Evolutionary conservation across 2,329 filamentous ascomycete genomes (phyloP), one percentile per base, ranked within the genome.

Genomic region (Metarhizium robertsii): DNA sequence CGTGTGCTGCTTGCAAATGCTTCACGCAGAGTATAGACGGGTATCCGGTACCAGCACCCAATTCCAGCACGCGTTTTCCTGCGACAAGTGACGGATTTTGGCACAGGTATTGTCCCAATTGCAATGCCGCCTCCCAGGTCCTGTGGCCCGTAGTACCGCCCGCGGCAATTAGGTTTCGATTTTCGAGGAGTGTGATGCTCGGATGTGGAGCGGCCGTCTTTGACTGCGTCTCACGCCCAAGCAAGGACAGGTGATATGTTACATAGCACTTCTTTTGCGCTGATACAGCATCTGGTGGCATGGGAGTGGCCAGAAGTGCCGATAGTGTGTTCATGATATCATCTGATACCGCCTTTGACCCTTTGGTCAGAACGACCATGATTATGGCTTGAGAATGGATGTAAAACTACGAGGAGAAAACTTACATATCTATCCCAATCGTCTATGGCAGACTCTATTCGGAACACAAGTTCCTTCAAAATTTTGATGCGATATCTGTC

Each of bases 351-450:
- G 87, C 90, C 92, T 96, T 72, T 34, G 30, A 45, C 52, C 34
- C 4, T 16, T 46, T 25, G 54, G 60, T 71, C 55, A 72, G 67
- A 57, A 53, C 45, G 57, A 49, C 50, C 56, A 50, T 20, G 13
- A 40, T 43, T 43, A 6, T 34, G 36, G 38, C 42, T 25, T 46
- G 51, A 18, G 34, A 29, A 38, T 18, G 25, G 43, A 53, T 45
- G n/a, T 49, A 32, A 25, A 53, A 38, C 38, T 40, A 52, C 40
- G 16, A 38, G 16, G n/a, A 40, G 42, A 49, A 51, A 40, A 75
- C 88, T 76, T 86, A 95, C 92, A 86, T 95, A 84, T 77, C 89
- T 79, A 62, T 96, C 88, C 70, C 90, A 92, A 68, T 96, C 84
- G 56, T 82, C 77, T 50, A 95, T 90, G 38, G 86, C 81, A 34